Conservation (phyloP, 352 stramenopile genomes). For the Phytophthora tentaculata region DNA sequence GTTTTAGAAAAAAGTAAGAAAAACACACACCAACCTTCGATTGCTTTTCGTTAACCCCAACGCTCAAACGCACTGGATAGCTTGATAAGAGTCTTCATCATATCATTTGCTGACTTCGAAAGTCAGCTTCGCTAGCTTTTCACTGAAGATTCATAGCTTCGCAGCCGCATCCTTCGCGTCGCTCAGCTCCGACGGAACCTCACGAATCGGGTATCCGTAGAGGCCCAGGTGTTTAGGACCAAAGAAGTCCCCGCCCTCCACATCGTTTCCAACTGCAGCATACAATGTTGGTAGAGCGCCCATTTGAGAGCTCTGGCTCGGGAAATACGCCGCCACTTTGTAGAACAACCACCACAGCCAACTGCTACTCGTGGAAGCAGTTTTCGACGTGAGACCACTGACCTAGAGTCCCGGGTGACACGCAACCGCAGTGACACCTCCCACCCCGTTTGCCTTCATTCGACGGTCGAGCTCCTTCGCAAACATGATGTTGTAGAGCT, state of each 20-base stretch:
- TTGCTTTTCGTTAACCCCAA: no score
- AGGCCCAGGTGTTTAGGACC: constrained; percentile 20
- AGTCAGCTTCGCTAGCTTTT: not conserved
- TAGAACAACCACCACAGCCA: constrained; percentile 31
- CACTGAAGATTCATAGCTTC: constrained; percentile 5
- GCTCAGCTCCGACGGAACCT: not conserved
- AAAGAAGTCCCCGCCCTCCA: constrained; percentile 38
- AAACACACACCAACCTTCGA: no score
- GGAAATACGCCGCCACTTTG: not conserved
- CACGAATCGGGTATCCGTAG: constrained; percentile 4
- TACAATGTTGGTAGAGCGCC: constrained; percentile 53
- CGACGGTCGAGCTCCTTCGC: constrained; percentile 83
- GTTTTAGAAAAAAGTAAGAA: no score
- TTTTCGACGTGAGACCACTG: constrained; percentile 25
- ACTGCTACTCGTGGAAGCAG: not conserved
- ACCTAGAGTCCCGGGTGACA: constrained; percentile 42
- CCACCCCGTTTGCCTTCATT: constrained; percentile 23
- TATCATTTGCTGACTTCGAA: not conserved
- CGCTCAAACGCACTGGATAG: no score
- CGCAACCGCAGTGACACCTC: constrained; percentile 31
- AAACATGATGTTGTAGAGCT: constrained; percentile 94
- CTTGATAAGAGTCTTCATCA: not conserved
- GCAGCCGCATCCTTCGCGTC: not conserved
- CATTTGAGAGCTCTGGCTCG: constrained; percentile 32
- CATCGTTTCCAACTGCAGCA: constrained; percentile 31